These are phyloP conservation scores for Microsporum canis DNA, from an alignment of 2,329 filamentous ascomycete genomes.

Conservation along the genomic window DNA sequence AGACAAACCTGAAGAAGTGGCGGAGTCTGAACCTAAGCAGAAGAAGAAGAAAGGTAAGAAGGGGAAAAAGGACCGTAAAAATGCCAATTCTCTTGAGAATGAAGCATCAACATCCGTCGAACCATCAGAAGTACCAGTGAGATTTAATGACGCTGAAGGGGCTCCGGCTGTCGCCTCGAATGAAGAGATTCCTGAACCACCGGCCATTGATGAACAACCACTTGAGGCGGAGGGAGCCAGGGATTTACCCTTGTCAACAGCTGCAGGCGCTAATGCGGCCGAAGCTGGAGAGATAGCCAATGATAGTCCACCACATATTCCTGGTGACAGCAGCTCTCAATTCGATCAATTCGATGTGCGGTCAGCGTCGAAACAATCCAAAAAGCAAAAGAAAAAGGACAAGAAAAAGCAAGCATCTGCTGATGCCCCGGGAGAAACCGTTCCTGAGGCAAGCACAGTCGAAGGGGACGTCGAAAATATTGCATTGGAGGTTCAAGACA, in stretches of 20 bases:
- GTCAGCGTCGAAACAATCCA: slow-evolving; percentile 11
- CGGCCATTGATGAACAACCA: background rate
- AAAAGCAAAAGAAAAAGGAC: slow-evolving; percentile 16
- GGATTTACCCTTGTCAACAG: background rate
- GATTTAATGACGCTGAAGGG: background rate
- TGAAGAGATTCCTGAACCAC: background rate
- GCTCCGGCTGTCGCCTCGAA: background rate
- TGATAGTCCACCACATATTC: slow-evolving; percentile 8
- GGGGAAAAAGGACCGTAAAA: background rate
- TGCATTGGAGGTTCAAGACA: background rate
- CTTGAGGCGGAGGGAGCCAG: background rate
- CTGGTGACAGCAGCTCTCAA: slow-evolving; percentile 1
- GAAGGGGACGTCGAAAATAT: background rate
- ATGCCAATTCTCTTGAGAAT: background rate
- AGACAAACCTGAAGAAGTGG: background rate
- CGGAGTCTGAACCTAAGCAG: background rate
- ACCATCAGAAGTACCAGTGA: background rate
- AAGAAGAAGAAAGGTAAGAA: slow-evolving; percentile 15
- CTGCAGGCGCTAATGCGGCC: background rate
- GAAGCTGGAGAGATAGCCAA: slow-evolving; percentile 4
- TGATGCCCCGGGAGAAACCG: background rate
- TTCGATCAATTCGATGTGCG: background rate
- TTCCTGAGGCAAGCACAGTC: background rate
- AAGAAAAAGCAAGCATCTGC: slow-evolving; percentile 11
- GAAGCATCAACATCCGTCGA: background rate